These are phyloP conservation scores for Byssothecium circinans DNA, from an alignment of 2,329 filamentous ascomycete species.

Conservation along the genomic window DNA sequence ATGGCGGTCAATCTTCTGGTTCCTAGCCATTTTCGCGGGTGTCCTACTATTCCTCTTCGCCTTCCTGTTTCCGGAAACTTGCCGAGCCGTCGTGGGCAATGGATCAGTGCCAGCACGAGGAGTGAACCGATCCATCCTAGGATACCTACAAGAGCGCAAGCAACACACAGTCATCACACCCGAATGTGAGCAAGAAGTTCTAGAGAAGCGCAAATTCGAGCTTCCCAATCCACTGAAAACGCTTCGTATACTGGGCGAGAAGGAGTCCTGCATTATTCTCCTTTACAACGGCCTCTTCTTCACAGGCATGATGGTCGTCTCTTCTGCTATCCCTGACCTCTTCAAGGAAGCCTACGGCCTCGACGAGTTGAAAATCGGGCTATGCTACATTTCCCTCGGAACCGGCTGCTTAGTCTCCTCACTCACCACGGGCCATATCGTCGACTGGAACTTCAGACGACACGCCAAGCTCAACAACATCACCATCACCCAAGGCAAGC, in stretches of 20 bases:
- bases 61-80: constrained; percentile 49
- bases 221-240: constrained; percentile 33
- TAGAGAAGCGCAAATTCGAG: constrained; percentile 19
- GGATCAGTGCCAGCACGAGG: constrained; percentile 38
- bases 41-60: constrained; percentile 38
- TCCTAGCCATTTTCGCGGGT: constrained; percentile 46
- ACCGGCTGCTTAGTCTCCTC: constrained; percentile 30
- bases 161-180: constrained; percentile 5
- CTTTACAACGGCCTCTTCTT: constrained; percentile 40
- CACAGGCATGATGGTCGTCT: constrained; percentile 35
- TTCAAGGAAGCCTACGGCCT: constrained; percentile 32
- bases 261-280: constrained; percentile 35
- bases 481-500: constrained; percentile 61
- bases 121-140: constrained; percentile 33
- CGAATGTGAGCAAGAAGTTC: not conserved
- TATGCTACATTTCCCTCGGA: constrained; percentile 36
- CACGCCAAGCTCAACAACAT: constrained; percentile 65
- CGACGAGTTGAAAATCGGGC: constrained; percentile 31
- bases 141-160: constrained; percentile 30
- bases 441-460: constrained; percentile 74
- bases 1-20: constrained; percentile 47
- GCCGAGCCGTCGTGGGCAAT: constrained; percentile 49
- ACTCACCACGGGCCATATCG: constrained; percentile 42
- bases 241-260: constrained; percentile 31
- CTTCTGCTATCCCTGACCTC: constrained; percentile 28